These are phyloP conservation scores for Kwoniella botswanensis DNA, from an alignment of 768 basidiomycete species.

Conservation along the genomic window DNA sequence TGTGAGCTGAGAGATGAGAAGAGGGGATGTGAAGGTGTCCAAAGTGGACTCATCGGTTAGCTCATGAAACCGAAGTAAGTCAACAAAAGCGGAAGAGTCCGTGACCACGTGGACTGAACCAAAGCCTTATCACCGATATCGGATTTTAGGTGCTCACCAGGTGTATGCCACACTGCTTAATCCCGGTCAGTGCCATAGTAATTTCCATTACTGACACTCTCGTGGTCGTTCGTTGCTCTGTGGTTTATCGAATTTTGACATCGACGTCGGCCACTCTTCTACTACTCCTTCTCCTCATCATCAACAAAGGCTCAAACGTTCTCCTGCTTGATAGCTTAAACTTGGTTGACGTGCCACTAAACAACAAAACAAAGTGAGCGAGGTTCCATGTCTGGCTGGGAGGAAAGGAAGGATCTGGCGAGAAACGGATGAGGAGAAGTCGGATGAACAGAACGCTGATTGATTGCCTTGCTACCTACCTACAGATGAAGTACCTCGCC, in stretches of 20 bases:
- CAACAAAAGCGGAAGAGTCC: not conserved
- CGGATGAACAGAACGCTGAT: too few species aligned
- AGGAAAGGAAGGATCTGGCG: not conserved
- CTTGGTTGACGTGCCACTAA: constrained; percentile 33
- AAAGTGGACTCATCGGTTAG: constrained; percentile 4
- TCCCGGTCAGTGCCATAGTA: not conserved
- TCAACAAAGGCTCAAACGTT: constrained; percentile 30
- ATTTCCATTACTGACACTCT: not conserved
- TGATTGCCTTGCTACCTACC: too few species aligned
- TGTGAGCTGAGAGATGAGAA: too few species aligned
- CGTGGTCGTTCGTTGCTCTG: constrained; percentile 3
- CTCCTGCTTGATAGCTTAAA: constrained; percentile 42
- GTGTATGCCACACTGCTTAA: constrained; percentile 12
- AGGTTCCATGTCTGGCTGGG: not conserved
- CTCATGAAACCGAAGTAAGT: not conserved
- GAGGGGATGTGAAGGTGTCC: not conserved
- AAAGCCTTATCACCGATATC: constrained; percentile 8
- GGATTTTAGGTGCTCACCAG: not conserved
- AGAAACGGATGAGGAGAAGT: too few species aligned
- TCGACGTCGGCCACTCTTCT: not conserved
- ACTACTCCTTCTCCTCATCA: constrained; percentile 5
- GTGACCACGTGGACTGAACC: not conserved
- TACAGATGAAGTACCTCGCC: constrained; percentile 67
- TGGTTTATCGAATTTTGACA: constrained; percentile 5
- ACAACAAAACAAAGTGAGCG: constrained; percentile 22